Evolutionary conservation across 2,329 filamentous ascomycete species (phyloP), one percentile per base, ranked within the genome.

Genomic region (Arthrobotrys musiformis): DNA sequence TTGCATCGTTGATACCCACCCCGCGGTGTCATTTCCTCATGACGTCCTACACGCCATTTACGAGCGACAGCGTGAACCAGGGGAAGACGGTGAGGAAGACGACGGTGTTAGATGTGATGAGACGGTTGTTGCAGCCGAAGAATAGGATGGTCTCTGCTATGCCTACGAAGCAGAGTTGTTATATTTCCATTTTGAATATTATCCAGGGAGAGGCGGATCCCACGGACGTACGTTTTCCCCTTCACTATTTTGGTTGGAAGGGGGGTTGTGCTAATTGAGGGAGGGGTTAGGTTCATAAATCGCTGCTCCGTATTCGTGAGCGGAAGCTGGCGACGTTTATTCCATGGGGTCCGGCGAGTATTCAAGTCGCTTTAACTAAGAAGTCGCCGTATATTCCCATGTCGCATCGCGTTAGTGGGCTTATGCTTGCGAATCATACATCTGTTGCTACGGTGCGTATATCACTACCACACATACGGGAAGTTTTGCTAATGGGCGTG

Each of bases 81-180:
- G 95, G 94, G 69, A 97, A 97, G 87, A 97, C 94, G 0, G 93
- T 99, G 35, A 92, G 96, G 78, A 99, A 98, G 85, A 99, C 96
- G 1, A 99, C 95, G 0, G 95, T 99, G 7, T 85, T 99, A 44
- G 95, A 99, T 83, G 96, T 99, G 79, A 99, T 99, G 95, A 90
- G 95, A 70, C 89, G 95, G 75, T 86, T 99, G 24, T 86, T 99
- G 73, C 96, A 99, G 84, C 95, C 95, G 42, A 99, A 99, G 87
- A 99, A 99, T 85, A 91, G 96, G 83, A 99, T 99, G 95, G 95
- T 99, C 52, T 97, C 94, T 24, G 97, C 95, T 22, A 91, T 93
- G 70, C 94, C 94, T 0, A 92, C 92, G 81, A 98, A 98, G 86
- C 96, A 93, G 86, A 97, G 93, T 85, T 99, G 95, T 86, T 99